Base-by-base conservation (phyloP, 345 rosid genomes). In the Gossypioides kirkii region DNA sequence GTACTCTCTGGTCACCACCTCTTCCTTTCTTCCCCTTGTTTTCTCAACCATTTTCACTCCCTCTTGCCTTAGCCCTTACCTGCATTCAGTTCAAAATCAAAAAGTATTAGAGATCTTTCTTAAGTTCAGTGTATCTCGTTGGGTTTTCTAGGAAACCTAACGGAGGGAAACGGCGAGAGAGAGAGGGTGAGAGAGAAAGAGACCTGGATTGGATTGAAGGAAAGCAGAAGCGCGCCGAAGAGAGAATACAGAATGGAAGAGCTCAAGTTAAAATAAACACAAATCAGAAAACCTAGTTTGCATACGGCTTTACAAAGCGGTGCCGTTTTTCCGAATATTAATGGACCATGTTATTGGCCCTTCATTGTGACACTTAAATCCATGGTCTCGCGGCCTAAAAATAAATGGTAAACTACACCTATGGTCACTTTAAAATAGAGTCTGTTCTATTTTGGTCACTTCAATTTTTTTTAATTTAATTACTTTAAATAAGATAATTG, bases 1-100 rank as follows among this genome's bases (percentile, higher is more conserved):
- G 79, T 87, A 92, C 84, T 92, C 98, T n/a, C 96, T 81, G 53
- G 92, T 89, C 1, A 92, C 94, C 53, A 92, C 90, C 82, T 92
- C 98, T 75, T 90, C 98, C 73, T 90, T 89, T 69, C 94, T 80
- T 25, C 89, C 94, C 45, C 80, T 85, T 0, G 90, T 76, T 80
- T 86, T 92, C 78, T 90, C 94, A 82, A 87, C 88, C 89, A 82
- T 84, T 81, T 78, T 79, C 47, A 54, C 59, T 70, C 71, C 6
- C 73, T 52, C 64, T 32, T 9, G 42, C 71, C 32, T 55, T 63
- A 72, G 20, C 55, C 61, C 55, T 42, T 56, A 77, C 80, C 84
- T 77, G 84, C 84, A 82, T 41, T 70, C 71, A 72, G 43, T 38
- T 5, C 38, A 32, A 32, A 32, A 32, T 32, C 38, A 14, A 1